Percentiles rank a stretch among this genome's conserved stretches.
Conservation (phyloP, 441 rosid genomes). For the Cnidoscolus chayamansa region DNA sequence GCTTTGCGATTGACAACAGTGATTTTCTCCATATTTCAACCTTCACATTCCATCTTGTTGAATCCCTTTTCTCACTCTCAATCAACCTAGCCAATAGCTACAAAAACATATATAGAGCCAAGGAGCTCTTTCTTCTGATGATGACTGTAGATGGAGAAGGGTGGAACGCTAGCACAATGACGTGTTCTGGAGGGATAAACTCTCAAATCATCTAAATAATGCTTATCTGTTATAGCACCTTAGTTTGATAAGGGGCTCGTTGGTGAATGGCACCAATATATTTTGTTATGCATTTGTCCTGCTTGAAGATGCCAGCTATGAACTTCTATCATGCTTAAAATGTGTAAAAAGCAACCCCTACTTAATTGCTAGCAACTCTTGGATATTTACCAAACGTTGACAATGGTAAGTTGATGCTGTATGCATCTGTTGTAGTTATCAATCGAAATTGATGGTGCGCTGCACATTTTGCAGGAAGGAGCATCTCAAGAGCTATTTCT, state of each 20-base stretch:
- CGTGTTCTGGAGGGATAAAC: neutral
- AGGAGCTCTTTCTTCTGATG: neutral
- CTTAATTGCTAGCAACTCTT: neutral
- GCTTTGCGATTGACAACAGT: too few species aligned
- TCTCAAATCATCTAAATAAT: neutral
- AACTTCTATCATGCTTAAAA: neutral
- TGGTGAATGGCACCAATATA: neutral
- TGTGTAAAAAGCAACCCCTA: neutral
- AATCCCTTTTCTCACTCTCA: too few species aligned
- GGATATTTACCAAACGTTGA: neutral
- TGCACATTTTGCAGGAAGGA: conserved; percentile 54
- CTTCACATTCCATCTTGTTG: too few species aligned
- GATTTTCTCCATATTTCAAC: too few species aligned
- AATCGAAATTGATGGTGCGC: neutral
- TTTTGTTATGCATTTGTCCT: neutral
- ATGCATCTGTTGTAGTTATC: neutral
- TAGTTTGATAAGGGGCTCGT: neutral
- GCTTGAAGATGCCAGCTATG: neutral
- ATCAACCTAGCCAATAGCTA: too few species aligned
- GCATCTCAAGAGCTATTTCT: conserved; percentile 62
- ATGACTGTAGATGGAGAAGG: neutral
- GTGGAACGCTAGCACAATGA: neutral
- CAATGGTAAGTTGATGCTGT: neutral
- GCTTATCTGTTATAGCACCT: neutral
- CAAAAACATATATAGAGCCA: too few species aligned